Evolutionary conservation across 2,329 filamentous ascomycete genomes (phyloP).

Genomic region (Scedosporium boydii): DNA sequence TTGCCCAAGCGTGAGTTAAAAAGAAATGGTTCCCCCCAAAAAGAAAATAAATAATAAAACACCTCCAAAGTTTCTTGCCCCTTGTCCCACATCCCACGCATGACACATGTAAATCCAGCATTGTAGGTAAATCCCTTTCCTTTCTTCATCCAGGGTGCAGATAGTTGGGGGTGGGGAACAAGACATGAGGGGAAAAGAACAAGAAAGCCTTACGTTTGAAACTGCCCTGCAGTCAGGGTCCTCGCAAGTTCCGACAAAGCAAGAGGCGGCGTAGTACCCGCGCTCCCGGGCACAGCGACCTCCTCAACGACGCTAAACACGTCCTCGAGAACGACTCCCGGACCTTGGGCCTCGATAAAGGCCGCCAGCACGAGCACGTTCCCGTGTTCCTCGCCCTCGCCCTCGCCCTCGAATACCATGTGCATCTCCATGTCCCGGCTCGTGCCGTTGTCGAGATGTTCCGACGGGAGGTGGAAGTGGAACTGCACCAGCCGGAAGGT

Average conservation of each 20-base stretch:
- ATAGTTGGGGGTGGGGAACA: neutral
- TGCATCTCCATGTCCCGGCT: conserved; percentile 30
- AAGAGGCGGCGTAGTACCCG: neutral
- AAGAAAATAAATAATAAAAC: neutral
- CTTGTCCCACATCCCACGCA: neutral
- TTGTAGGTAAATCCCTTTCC: neutral
- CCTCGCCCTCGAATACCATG: conserved; percentile 25
- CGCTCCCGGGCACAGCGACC: neutral
- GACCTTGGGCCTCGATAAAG: neutral
- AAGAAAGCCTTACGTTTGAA: conserved; percentile 10
- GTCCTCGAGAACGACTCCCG: neutral
- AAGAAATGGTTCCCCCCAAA: neutral
- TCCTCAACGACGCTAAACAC: conserved; percentile 1
- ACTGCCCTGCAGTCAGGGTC: neutral
- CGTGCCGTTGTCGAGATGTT: conserved; percentile 41
- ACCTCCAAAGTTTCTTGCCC: no score
- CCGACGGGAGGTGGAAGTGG: conserved; percentile 51
- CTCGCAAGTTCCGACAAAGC: conserved; percentile 3
- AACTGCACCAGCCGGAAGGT: conserved; percentile 40
- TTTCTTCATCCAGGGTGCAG: neutral
- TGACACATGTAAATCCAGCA: neutral
- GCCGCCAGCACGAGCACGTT: conserved; percentile 1
- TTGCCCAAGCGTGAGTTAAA: conserved; percentile 14
- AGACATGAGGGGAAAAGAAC: neutral
- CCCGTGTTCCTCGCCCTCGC: conserved; percentile 11